Percentiles rank a stretch among this genome's conserved stretches.
Conservation (phyloP, 1,139 yeast species). For the Geotrichum klebahnii region DNA sequence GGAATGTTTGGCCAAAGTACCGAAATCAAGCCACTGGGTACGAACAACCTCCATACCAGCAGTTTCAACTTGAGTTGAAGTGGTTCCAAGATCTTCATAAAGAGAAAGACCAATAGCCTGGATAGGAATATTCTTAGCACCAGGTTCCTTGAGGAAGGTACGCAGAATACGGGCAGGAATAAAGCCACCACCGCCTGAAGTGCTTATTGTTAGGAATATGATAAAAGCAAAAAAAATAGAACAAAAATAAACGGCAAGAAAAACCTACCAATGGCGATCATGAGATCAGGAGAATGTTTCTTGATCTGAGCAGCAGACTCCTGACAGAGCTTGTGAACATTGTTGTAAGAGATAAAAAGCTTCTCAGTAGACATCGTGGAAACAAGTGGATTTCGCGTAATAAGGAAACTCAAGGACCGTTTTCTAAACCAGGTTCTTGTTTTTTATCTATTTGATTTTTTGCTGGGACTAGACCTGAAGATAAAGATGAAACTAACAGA, state of each 20-base stretch:
- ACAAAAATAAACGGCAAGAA: background rate
- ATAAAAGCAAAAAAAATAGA: no score
- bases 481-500: background rate
- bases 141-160: constrained; percentile 80
- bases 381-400: no score
- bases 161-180: constrained; percentile 94
- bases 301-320: constrained; percentile 70
- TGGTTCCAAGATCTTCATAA: constrained; percentile 74
- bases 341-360: constrained; percentile 84
- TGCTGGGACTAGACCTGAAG: no score
- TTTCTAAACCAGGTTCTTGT: no score
- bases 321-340: constrained; percentile 90
- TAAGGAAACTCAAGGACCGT: no score
- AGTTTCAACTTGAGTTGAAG: constrained; percentile 48
- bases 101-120: constrained; percentile 90
- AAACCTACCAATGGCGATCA: constrained; percentile 70
- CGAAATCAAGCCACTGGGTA: constrained; percentile 93
- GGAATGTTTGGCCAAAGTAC: constrained; percentile 53
- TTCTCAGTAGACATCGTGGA: constrained; percentile 43
- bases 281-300: constrained; percentile 72
- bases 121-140: constrained; percentile 83
- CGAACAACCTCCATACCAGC: constrained; percentile 84
- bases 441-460: background rate
- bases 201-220: no score
- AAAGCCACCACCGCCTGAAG: constrained; percentile 77